Evolutionary conservation across 306 rosid genomes (phyloP).

Genomic region (Casuarina equisetifolia): DNA sequence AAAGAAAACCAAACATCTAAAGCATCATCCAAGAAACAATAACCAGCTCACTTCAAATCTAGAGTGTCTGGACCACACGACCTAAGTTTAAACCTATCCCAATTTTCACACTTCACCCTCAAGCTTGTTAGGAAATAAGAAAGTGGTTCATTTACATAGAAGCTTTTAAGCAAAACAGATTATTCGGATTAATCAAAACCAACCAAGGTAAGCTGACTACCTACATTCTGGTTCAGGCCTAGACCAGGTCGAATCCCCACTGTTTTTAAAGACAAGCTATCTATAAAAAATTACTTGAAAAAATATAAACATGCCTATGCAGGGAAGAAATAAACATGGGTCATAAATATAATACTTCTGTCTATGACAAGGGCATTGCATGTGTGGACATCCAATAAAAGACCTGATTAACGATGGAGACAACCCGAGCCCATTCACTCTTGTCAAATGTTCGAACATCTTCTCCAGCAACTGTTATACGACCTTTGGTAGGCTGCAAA

Average conservation of each 20-base stretch:
- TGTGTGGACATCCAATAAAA: conserved; percentile 21
- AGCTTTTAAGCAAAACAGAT: neutral
- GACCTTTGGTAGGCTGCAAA: conserved; percentile 79
- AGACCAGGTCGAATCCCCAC: neutral
- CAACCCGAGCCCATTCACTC: conserved; percentile 88
- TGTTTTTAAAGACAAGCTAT: neutral
- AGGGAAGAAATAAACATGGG: neutral
- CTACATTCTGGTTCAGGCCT: neutral
- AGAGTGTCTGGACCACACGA: neutral
- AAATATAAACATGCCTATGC: conserved; percentile 1
- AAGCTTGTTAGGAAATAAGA: neutral
- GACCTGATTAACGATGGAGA: conserved; percentile 90
- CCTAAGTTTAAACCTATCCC: neutral
- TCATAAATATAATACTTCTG: neutral
- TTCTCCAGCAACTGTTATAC: conserved; percentile 83
- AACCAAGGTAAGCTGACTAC: neutral
- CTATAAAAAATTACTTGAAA: neutral
- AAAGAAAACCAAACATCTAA: neutral
- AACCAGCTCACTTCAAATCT: neutral
- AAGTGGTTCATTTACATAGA: neutral
- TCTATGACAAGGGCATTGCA: conserved; percentile 6
- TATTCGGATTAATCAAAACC: neutral
- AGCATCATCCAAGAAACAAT: neutral
- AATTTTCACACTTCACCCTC: neutral
- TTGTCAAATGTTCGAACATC: conserved; percentile 92